Percentiles rank a stretch among this genome's conserved stretches.
phyloP scores from a whole-genome alignment of 140 eudicot genomes.

The Erigeron philadelphicus region DNA sequence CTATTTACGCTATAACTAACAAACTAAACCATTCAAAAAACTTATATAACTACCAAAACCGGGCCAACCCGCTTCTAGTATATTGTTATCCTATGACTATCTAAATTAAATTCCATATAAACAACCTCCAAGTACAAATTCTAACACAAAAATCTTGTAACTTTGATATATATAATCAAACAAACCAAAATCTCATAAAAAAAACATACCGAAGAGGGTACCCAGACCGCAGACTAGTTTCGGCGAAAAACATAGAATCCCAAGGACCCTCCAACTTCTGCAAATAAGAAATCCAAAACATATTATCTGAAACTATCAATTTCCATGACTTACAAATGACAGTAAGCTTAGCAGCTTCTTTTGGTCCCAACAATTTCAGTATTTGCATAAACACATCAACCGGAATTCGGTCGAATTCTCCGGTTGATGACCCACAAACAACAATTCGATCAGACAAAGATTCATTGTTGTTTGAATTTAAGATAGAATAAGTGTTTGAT shows the following conservation, averaged over 20 bases:
- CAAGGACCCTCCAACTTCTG: slow-evolving; percentile 50
- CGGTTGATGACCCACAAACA: slow-evolving; percentile 43
- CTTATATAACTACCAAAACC: too few relatives aligned
- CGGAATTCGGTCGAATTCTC: slow-evolving; percentile 68
- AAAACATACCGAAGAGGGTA: slow-evolving; percentile 54
- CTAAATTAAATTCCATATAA: too few relatives aligned
- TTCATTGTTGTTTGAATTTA: background rate
- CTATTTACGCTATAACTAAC: too few relatives aligned
- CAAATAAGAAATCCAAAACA: slow-evolving; percentile 58
- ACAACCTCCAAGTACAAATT: too few relatives aligned
- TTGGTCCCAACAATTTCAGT: slow-evolving; percentile 58
- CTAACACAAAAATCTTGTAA: too few relatives aligned
- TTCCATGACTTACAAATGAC: slow-evolving; percentile 62
- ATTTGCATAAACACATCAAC: slow-evolving; percentile 51
- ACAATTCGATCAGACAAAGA: slow-evolving; percentile 23
- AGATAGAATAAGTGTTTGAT: slow-evolving; percentile 4
- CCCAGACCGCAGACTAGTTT: slow-evolving; percentile 52
- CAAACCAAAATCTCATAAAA: background rate
- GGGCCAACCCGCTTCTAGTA: too few relatives aligned
- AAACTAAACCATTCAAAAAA: too few relatives aligned
- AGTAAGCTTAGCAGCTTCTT: slow-evolving; percentile 51
- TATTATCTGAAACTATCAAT: slow-evolving; percentile 44
- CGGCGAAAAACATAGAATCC: slow-evolving; percentile 70
- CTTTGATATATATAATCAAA: background rate
- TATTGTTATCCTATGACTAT: too few relatives aligned